These are phyloP conservation scores for Claviceps quebecensis DNA, from an alignment of 2,329 filamentous ascomycete genomes.

Conservation along the genomic window DNA sequence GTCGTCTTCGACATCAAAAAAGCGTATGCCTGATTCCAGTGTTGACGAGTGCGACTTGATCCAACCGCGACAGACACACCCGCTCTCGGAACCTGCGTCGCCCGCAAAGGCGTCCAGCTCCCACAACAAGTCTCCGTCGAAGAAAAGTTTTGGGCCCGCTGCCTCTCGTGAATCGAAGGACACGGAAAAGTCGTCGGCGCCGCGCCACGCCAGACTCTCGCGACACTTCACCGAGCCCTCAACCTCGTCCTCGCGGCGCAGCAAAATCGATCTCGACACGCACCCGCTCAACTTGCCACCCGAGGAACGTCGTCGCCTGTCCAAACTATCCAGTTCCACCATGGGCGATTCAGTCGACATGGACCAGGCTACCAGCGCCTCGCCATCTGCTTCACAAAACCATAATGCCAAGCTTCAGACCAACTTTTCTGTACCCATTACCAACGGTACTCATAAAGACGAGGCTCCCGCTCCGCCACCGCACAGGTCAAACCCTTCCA, in stretches of 20 bases:
- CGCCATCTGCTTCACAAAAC: slow-evolving; percentile 34
- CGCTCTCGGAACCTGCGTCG: slow-evolving; percentile 22
- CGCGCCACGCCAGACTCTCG: slow-evolving; percentile 28
- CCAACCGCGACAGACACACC: slow-evolving; percentile 15
- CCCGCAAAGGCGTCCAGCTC: slow-evolving; percentile 24
- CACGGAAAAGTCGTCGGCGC: slow-evolving; percentile 9
- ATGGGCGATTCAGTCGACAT: slow-evolving; percentile 63
- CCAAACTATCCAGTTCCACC: slow-evolving; percentile 44
- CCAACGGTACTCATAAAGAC: slow-evolving; percentile 29
- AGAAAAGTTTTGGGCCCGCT: slow-evolving; percentile 17
- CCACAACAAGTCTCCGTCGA: slow-evolving; percentile 15
- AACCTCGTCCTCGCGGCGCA: slow-evolving; percentile 31
- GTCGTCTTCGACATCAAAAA: slow-evolving; percentile 20
- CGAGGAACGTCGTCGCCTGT: slow-evolving; percentile 70
- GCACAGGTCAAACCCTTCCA: slow-evolving; percentile 51
- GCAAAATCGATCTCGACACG: slow-evolving; percentile 51
- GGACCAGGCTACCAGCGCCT: slow-evolving; percentile 41
- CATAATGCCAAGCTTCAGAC: slow-evolving; percentile 25
- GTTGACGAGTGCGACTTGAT: slow-evolving; percentile 23
- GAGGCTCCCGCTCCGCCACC: slow-evolving; percentile 54
- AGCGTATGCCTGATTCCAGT: slow-evolving; percentile 22
- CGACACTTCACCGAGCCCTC: slow-evolving; percentile 36
- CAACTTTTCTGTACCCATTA: slow-evolving; percentile 39
- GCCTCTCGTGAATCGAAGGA: slow-evolving; percentile 15
- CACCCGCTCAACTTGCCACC: slow-evolving; percentile 86